These are phyloP conservation scores for Paramecium sexaurelia DNA, from an alignment of 73 alveolate species.

Conservation along the genomic window DNA sequence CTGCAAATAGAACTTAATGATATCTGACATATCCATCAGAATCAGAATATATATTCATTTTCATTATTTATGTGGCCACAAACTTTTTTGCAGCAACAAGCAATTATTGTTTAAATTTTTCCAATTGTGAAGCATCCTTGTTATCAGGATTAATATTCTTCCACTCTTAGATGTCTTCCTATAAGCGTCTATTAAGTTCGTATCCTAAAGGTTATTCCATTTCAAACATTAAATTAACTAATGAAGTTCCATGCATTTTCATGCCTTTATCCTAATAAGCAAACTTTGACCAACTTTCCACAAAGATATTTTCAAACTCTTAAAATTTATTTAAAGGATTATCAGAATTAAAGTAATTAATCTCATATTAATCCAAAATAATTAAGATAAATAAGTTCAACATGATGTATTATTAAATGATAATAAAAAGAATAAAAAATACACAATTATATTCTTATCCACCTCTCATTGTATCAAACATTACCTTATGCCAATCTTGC, in stretches of 20 bases:
- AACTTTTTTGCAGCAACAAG: not conserved
- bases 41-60: not conserved
- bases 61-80: not conserved
- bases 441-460: not conserved
- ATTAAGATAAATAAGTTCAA: conserved; percentile 94
- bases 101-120: not conserved
- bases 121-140: not conserved
- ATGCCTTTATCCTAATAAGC: conserved; percentile 69
- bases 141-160: not conserved
- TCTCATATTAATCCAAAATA: conserved; percentile 94
- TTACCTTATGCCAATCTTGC: conserved; percentile 87
- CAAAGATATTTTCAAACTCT: conserved; percentile 80
- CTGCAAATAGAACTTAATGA: conserved; percentile 1
- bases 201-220: conserved; percentile 78
- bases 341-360: conserved; percentile 86
- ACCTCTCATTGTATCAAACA: conserved; percentile 80
- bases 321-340: conserved; percentile 88
- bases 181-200: not conserved
- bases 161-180: conserved; percentile 19
- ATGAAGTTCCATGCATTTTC: conserved; percentile 73
- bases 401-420: conserved; percentile 79
- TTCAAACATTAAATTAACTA: conserved; percentile 69
- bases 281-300: conserved; percentile 85
- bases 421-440: not conserved
- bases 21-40: not conserved